Evolutionary conservation across 495 filamentous ascomycete genomes (phyloP).

Genomic region (Penicillium cataractarum): DNA sequence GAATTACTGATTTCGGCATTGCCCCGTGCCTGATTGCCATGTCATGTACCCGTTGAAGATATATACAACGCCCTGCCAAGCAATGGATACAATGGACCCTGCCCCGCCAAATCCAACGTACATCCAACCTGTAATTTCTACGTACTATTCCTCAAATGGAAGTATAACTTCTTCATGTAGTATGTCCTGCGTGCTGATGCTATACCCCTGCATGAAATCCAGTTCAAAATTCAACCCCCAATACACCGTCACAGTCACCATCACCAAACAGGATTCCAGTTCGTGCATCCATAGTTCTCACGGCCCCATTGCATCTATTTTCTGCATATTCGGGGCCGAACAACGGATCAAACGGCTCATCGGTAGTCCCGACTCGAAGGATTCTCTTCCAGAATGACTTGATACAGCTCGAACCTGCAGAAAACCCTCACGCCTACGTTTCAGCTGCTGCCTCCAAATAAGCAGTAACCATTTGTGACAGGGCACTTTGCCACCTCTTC

Average conservation of each 20-base stretch:
- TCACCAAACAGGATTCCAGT: not conserved
- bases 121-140: not conserved
- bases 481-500: not conserved
- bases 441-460: not conserved
- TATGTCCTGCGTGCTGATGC: not conserved
- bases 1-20: not conserved
- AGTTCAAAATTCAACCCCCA: not conserved
- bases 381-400: not conserved
- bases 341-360: not conserved
- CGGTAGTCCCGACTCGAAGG: not conserved
- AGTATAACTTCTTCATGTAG: not conserved
- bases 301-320: not conserved
- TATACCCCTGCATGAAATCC: not conserved
- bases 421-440: not conserved
- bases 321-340: constrained; percentile 1
- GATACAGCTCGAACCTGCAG: not conserved
- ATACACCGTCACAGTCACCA: not conserved
- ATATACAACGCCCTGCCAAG: not conserved
- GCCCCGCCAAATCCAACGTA: not conserved
- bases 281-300: not conserved
- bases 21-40: not conserved
- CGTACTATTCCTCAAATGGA: not conserved
- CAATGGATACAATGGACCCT: not conserved
- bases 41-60: not conserved
- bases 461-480: not conserved